phyloP scores from a whole-genome alignment of 805 yeast species.

The Yarrowia keelungensis region DNA sequence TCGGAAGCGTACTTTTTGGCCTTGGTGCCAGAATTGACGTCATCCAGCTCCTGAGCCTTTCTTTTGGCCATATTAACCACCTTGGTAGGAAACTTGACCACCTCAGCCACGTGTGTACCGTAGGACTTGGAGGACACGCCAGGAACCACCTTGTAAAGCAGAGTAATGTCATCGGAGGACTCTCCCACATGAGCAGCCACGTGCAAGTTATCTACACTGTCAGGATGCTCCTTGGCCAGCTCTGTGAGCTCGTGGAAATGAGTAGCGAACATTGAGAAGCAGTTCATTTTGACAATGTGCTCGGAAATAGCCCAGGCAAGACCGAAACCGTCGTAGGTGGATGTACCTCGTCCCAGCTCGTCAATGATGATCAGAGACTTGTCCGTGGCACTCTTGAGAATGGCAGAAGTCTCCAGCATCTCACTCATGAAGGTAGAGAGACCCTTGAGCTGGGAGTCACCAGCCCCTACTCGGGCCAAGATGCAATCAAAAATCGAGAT shows the following conservation, averaged over 20 bases:
- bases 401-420: slow-evolving; percentile 92
- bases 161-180: slow-evolving; percentile 68
- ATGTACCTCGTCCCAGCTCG: slow-evolving; percentile 94
- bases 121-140: slow-evolving; percentile 97
- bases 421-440: slow-evolving; percentile 97
- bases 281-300: slow-evolving; percentile 72
- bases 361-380: slow-evolving; percentile 88
- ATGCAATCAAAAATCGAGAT: slow-evolving; percentile 87
- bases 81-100: slow-evolving; percentile 89
- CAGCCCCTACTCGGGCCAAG: slow-evolving; percentile 97
- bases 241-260: slow-evolving; percentile 96
- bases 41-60: slow-evolving; percentile 84
- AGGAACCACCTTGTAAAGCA: slow-evolving; percentile 90
- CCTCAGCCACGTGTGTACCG: slow-evolving; percentile 97
- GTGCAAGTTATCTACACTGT: slow-evolving; percentile 77
- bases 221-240: slow-evolving; percentile 60
- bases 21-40: slow-evolving; percentile 47
- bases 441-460: slow-evolving; percentile 96
- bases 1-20: slow-evolving; percentile 57
- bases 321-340: slow-evolving; percentile 96
- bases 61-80: slow-evolving; percentile 95
- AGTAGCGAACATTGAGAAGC: slow-evolving; percentile 92
- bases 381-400: slow-evolving; percentile 76
- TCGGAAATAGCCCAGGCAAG: slow-evolving; percentile 97
- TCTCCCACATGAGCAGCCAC: slow-evolving; percentile 90